phyloP scores from a whole-genome alignment of 2,329 filamentous ascomycete genomes.

The Tolypocladium cylindrosporum region DNA sequence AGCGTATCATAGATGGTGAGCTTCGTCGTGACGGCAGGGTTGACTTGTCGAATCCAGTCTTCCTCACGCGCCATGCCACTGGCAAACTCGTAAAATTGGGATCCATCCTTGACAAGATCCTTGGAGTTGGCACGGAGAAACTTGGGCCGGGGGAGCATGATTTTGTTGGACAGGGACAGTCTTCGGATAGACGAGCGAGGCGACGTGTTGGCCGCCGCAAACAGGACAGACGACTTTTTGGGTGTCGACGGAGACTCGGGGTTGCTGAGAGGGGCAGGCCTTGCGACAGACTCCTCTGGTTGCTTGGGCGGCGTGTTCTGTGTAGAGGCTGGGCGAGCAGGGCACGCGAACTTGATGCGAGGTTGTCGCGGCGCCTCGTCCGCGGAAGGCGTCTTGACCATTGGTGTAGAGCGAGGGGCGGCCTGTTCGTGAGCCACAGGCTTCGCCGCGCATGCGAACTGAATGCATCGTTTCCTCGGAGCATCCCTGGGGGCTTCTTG shows the following conservation, averaged over 20 bases:
- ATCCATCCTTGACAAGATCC: constrained; percentile 44
- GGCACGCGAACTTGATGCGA: constrained; percentile 69
- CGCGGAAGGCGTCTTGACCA: constrained; percentile 20
- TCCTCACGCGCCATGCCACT: constrained; percentile 73
- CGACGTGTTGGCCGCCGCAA: constrained; percentile 10
- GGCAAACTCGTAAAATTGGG: constrained; percentile 83
- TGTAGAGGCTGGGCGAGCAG: constrained; percentile 37
- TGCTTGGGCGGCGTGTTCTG: constrained; percentile 26
- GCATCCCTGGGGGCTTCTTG: constrained; percentile 25
- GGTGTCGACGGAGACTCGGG: constrained; percentile 21
- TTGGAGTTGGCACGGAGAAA: constrained; percentile 40
- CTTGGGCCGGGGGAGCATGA: constrained; percentile 22
- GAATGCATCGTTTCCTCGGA: constrained; percentile 76
- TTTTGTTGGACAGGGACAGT: constrained; percentile 12
- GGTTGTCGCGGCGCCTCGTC: constrained; percentile 40
- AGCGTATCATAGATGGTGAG: constrained; percentile 86
- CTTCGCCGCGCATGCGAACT: constrained; percentile 74
- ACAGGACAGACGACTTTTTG: constrained; percentile 14
- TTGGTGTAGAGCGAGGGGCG: constrained; percentile 19
- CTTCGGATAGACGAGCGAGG: constrained; percentile 11
- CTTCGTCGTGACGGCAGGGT: constrained; percentile 52
- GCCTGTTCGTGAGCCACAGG: constrained; percentile 35
- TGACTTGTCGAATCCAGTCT: constrained; percentile 75
- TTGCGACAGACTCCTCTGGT: constrained; percentile 1
- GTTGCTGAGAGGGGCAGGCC: constrained; percentile 7